Evolutionary conservation across 306 rosid species (phyloP).

Genomic region (Adenanthera pavonina): DNA sequence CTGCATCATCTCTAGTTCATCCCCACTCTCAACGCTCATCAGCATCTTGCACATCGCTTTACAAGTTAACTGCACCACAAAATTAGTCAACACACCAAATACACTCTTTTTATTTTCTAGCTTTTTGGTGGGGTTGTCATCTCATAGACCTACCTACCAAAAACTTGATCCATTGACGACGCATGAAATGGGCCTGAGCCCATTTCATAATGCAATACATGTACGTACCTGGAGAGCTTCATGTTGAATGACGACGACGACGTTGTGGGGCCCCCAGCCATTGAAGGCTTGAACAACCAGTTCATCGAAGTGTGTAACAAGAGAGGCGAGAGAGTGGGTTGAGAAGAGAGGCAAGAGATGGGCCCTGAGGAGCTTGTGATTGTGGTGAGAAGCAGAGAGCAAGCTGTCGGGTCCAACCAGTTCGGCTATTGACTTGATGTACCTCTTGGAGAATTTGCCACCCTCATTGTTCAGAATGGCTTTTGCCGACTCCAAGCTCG

Average conservation of each 20-base stretch:
- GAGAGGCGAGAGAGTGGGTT: slow-evolving; percentile 43
- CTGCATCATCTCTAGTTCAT: slow-evolving; percentile 54
- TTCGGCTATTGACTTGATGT: slow-evolving; percentile 65
- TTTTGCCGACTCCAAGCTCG: slow-evolving; percentile 69
- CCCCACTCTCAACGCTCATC: slow-evolving; percentile 59
- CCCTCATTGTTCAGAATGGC: slow-evolving; percentile 61
- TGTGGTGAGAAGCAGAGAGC: slow-evolving; percentile 62
- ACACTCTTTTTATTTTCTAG: too few relatives aligned
- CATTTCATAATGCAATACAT: background rate
- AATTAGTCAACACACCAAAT: background rate
- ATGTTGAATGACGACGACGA: slow-evolving; percentile 55
- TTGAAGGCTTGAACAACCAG: slow-evolving; percentile 49
- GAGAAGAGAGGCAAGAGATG: slow-evolving; percentile 62
- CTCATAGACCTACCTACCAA: too few relatives aligned
- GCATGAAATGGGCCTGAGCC: too few relatives aligned
- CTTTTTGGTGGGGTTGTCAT: too few relatives aligned
- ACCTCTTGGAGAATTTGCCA: slow-evolving; percentile 74
- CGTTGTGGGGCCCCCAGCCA: slow-evolving; percentile 60
- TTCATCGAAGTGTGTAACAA: slow-evolving; percentile 60
- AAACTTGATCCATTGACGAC: too few relatives aligned
- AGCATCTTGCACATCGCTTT: slow-evolving; percentile 88
- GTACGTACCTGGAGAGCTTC: slow-evolving; percentile 68
- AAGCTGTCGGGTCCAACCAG: slow-evolving; percentile 71
- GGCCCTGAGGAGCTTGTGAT: slow-evolving; percentile 72
- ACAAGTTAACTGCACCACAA: slow-evolving; percentile 64